A percentile compares a stretch with the other conserved stretches of the same genome.
Conservation (phyloP, 371 early-diverging fungal genomes). For the Mucor mucedo region DNA sequence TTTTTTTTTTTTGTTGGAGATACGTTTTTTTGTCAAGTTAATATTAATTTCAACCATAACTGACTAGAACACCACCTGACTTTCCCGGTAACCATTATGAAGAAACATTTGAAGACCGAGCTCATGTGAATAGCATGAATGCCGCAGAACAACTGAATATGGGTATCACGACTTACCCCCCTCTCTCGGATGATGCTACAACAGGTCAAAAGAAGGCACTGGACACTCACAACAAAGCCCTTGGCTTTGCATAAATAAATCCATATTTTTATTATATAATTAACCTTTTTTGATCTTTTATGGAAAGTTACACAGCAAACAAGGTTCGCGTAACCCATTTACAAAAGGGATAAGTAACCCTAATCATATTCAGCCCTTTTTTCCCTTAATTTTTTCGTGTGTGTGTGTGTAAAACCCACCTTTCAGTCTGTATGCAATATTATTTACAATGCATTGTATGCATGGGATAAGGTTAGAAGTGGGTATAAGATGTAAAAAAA, state of each 20-base stretch:
- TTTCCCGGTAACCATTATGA: constrained; percentile 50
- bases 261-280: background rate
- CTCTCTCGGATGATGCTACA: constrained; percentile 17
- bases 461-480: too few relatives aligned
- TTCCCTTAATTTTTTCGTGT: too few relatives aligned
- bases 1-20: background rate
- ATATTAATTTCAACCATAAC: too few relatives aligned
- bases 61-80: constrained; percentile 42
- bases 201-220: constrained; percentile 38
- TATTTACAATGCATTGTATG: too few relatives aligned
- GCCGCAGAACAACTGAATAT: constrained; percentile 29
- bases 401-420: too few relatives aligned
- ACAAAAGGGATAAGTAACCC: too few relatives aligned
- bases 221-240: constrained; percentile 18
- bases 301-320: background rate
- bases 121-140: constrained; percentile 22
- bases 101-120: constrained; percentile 33
- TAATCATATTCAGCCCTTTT: too few relatives aligned
- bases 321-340: too few relatives aligned
- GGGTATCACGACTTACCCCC: constrained; percentile 30
- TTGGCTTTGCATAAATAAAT: constrained; percentile 9
- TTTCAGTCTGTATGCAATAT: too few relatives aligned
- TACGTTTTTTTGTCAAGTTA: too few relatives aligned
- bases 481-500: too few relatives aligned
- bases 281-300: background rate